Percentiles rank a stretch among this genome's conserved stretches.
These are phyloP conservation scores for Paralagenidium karlingii DNA, from an alignment of 352 stramenopile genomes.

Conservation along the genomic window DNA sequence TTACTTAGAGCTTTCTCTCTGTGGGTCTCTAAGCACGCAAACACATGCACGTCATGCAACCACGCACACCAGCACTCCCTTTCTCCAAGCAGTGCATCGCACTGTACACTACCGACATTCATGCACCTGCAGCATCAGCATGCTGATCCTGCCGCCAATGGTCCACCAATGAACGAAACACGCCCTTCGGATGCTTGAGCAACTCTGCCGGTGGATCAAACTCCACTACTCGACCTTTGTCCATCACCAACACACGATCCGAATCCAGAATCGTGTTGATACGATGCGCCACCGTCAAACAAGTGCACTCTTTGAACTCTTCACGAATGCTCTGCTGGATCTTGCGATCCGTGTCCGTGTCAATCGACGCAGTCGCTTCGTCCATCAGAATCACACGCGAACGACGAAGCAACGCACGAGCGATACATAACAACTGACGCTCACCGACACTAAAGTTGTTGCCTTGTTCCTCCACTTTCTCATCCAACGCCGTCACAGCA, in stretches of 20 bases:
- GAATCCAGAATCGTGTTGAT: constrained; percentile 90
- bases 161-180: constrained; percentile 63
- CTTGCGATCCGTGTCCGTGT: constrained; percentile 50
- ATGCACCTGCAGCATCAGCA: too few species aligned
- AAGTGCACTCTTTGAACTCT: constrained; percentile 80
- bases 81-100: too few species aligned
- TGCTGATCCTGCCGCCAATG: constrained; percentile 68
- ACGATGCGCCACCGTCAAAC: constrained; percentile 90
- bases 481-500: constrained; percentile 55
- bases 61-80: too few species aligned
- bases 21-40: too few species aligned
- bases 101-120: too few species aligned
- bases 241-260: constrained; percentile 84
- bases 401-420: constrained; percentile 86
- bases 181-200: constrained; percentile 37
- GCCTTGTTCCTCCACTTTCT: constrained; percentile 87
- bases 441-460: constrained; percentile 94
- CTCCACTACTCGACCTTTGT: constrained; percentile 82
- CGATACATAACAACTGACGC: constrained; percentile 93
- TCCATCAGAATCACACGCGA: constrained; percentile 95
- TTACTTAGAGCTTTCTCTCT: too few species aligned
- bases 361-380: constrained; percentile 92
- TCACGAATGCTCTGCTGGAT: constrained; percentile 67
- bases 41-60: too few species aligned
- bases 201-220: constrained; percentile 81